phyloP scores from a whole-genome alignment of 495 filamentous ascomycete genomes.

The Wilcoxina mikolae region DNA sequence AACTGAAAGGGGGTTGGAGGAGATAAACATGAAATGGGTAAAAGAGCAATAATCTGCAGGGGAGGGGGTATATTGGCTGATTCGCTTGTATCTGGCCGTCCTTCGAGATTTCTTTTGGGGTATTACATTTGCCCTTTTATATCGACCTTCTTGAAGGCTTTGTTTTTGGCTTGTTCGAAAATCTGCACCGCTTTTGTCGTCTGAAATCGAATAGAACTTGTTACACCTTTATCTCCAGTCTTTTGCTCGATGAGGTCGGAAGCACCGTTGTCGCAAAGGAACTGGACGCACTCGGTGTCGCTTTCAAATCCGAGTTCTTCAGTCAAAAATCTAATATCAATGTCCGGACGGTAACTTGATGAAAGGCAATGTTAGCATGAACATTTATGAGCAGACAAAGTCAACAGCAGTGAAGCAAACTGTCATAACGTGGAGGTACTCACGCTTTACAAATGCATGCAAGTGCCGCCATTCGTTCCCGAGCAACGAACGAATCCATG shows the following conservation, averaged over 20 bases:
- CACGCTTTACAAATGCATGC: conserved; percentile 87
- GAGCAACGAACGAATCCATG: conserved; percentile 95
- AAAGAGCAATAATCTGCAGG: too few relatives aligned
- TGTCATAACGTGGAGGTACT: conserved; percentile 40
- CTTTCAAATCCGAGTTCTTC: conserved; percentile 93
- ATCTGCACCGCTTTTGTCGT: conserved; percentile 54
- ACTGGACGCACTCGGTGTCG: conserved; percentile 76
- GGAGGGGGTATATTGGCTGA: too few relatives aligned
- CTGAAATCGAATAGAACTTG: conserved; percentile 46
- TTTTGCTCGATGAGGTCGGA: conserved; percentile 65
- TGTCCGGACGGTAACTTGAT: conserved; percentile 71
- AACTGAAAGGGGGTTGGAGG: too few relatives aligned
- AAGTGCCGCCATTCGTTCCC: conserved; percentile 81
- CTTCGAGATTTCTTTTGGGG: background rate
- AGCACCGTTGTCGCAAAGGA: conserved; percentile 63
- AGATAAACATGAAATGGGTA: too few relatives aligned
- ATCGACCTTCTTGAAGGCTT: conserved; percentile 73
- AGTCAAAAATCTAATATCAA: conserved; percentile 79
- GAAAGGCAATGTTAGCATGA: background rate
- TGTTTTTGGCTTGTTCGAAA: conserved; percentile 56
- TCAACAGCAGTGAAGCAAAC: background rate
- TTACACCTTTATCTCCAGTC: conserved; percentile 38
- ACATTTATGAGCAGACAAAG: background rate
- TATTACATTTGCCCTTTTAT: conserved; percentile 94
- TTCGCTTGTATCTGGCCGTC: background rate